Conservation (phyloP, 768 basidiomycete genomes). For the Dictyophora rubrovolvata region DNA sequence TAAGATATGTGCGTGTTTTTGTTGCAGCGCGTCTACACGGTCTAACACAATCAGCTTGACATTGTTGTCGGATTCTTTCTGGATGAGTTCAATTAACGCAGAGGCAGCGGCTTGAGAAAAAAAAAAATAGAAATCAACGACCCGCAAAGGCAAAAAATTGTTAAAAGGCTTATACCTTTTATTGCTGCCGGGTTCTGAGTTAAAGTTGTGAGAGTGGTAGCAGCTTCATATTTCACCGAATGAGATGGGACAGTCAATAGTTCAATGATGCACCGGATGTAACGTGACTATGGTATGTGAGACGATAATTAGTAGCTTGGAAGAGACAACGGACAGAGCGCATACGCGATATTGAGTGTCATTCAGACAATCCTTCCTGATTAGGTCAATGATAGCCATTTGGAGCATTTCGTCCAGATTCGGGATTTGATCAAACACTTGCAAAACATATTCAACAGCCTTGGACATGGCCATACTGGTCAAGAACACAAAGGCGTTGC, state of each 20-base stretch:
- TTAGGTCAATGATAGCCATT: slow-evolving; percentile 92
- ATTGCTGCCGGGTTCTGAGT: slow-evolving; percentile 95
- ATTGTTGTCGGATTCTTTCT: slow-evolving; percentile 98
- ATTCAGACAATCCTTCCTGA: slow-evolving; percentile 76
- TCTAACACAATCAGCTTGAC: slow-evolving; percentile 96
- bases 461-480: slow-evolving; percentile 68
- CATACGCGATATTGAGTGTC: slow-evolving; percentile 77
- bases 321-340: slow-evolving; percentile 4
- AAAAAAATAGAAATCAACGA: slow-evolving; percentile 3
- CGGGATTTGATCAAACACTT: slow-evolving; percentile 74
- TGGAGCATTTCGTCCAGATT: slow-evolving; percentile 86
- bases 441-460: slow-evolving; percentile 85
- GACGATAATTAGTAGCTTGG: background rate
- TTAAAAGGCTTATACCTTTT: slow-evolving; percentile 49
- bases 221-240: slow-evolving; percentile 96
- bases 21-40: slow-evolving; percentile 70
- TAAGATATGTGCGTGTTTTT: slow-evolving; percentile 80
- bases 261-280: slow-evolving; percentile 90
- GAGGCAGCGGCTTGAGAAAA: slow-evolving; percentile 65
- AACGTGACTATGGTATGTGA: slow-evolving; percentile 52
- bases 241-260: slow-evolving; percentile 81
- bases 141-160: background rate
- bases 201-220: slow-evolving; percentile 84
- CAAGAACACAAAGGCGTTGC: slow-evolving; percentile 95
- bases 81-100: slow-evolving; percentile 77